Conservation (phyloP, 176 grass and related monocot genomes). For the Puya raimondii region DNA sequence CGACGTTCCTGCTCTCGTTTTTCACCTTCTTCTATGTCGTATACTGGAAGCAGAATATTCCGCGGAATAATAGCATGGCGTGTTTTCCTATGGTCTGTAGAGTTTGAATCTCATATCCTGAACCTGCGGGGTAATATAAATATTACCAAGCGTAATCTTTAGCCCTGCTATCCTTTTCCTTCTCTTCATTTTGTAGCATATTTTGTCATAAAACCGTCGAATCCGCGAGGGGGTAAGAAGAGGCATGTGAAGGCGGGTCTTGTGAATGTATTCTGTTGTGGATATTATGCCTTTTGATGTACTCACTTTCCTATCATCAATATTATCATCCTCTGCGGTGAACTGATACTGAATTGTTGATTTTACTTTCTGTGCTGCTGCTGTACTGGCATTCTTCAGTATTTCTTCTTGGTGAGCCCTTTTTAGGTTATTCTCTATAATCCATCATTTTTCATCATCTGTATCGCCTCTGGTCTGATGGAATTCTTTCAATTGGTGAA, state of each 20-base stretch:
- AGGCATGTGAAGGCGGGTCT: background rate
- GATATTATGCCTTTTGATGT: background rate
- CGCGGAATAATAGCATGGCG: background rate
- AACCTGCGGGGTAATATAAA: background rate
- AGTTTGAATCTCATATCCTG: background rate
- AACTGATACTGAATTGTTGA: no score
- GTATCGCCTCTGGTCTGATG: no score
- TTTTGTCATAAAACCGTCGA: background rate
- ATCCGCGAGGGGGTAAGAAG: background rate
- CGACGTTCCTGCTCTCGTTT: background rate
- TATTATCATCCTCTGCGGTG: no score
- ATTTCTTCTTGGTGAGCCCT: no score
- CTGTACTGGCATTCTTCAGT: no score
- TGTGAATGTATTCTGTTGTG: background rate
- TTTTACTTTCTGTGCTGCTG: no score
- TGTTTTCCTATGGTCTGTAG: background rate
- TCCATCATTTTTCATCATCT: no score
- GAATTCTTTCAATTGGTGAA: no score
- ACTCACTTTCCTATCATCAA: background rate
- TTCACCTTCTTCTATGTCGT: background rate
- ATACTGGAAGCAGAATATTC: background rate
- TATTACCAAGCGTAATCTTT: background rate
- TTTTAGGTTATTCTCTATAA: no score
- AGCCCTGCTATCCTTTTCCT: background rate
- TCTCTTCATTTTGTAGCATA: background rate